Evolutionary conservation across 805 yeast species (phyloP), one percentile per base, ranked within the genome.

Genomic region (Yarrowia sp.): DNA sequence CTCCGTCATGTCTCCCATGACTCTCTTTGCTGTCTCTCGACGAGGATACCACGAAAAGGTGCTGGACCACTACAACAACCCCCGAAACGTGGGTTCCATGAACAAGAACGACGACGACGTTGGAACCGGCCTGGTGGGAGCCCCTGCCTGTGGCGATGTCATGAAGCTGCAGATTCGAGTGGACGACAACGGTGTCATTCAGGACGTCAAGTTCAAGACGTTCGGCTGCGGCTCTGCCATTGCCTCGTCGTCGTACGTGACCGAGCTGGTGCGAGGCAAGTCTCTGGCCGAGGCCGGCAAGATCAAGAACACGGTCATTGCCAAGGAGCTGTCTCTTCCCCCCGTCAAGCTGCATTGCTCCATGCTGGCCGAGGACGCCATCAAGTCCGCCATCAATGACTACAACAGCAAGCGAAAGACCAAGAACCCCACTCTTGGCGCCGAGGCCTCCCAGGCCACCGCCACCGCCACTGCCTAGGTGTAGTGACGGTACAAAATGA

Each of bases 171-270:
- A 95, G 77, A 95, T 95, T 73, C 85, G 92, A 75, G 99, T 95
- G 10, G 98, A 92, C 72, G 86, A 83, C 65, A 85, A 96, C 24
- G 99, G 99, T 0, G 82, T 90, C 63, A 95, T 95, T 70, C 86
- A 90, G 76, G 97, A 95, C 75, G 99, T 93, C 68, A 93, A 92
- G 77, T 95, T 95, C 79, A 95, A 95, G 83, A 95, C 99, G 4
- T 95, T 95, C 79, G 99, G 99, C n/a, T 95, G 99, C 76, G 99
- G 99, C 49, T 86, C 95, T 2, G 99, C 99, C 62, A 95, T 95
- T 75, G 99, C 99, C 1, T 89, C 96, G 2, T 89, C 96, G 10
- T 90, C 97, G 1, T 95, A 89, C 75, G 95, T 95, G 73, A 95
- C 99, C 3, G 98, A 92, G 74, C 82, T 95, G 68, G 97, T 95